Evolutionary conservation across 257 asterid species (phyloP), one percentile per base, ranked within the genome.

Genomic region (Solanum verrucosum): DNA sequence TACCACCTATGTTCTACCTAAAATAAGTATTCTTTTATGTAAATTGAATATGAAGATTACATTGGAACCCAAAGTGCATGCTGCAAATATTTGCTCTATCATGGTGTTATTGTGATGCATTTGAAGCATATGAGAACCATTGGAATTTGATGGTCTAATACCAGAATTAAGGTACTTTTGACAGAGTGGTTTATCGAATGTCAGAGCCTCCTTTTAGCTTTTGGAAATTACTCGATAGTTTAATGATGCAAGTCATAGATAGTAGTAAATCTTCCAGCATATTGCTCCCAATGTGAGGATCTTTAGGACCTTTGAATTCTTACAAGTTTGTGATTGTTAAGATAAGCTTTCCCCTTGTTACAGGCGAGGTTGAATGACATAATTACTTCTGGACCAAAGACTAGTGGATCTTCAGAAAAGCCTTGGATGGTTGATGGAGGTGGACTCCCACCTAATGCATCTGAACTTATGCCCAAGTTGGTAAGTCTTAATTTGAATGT

Each of bases 361-460:
- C 87, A 90, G 92, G 90, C 91, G 14, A 83, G 60, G 46, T 79
- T 90, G 86, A 83, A 87, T 84, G 90, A 90, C 31, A 88, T 87
- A 60, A 88, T 90, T 60, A 87, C 83, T 72, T 87, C 87, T 87
- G 90, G 89, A 75, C 14, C 74, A 79, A 90, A 27, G 87, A 23
- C 88, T 42, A 84, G 23, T 27, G 90, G 86, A 84, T 79, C 89
- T 29, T 49, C 88, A 84, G 91, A 87, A 63, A 84, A 74, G 81
- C 89, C 92, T 34, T 90, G 92, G 92, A 90, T 90, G 92, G 88
- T 77, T 56, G 92, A 88, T 88, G 92, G 91, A 60, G 92, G 91
- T 88, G 92, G 92, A 84, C 87, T 90, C 68, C 91, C 92, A 52
- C 37, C 91, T 88, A 85, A 90, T 87, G 88, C 92, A 60, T 87